Evolutionary conservation across 441 rosid genomes (phyloP).

Genomic region (Gossypium davidsonii): DNA sequence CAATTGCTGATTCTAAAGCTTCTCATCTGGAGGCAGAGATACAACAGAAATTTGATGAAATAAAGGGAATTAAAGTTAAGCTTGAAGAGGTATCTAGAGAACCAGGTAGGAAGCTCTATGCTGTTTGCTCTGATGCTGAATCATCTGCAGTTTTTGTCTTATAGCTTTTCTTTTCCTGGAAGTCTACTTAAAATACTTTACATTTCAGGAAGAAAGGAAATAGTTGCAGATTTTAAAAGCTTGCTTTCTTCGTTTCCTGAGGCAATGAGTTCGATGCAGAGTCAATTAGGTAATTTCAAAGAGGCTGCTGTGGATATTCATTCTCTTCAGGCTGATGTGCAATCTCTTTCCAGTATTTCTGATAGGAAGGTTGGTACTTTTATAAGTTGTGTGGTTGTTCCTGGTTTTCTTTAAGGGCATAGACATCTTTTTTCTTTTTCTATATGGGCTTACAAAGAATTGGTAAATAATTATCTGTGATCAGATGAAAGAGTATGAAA

Average conservation of each 20-base stretch:
- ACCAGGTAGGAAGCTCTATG: conserved; percentile 46
- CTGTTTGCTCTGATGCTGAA: conserved; percentile 15
- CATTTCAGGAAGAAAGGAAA: conserved; percentile 76
- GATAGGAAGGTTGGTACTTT: conserved; percentile 61
- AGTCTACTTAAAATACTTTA: conserved; percentile 25
- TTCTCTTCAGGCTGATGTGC: conserved; percentile 75
- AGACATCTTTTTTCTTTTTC: conserved; percentile 17
- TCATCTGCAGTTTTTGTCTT: background rate
- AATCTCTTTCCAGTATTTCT: conserved; percentile 60
- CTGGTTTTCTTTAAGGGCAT: conserved; percentile 21
- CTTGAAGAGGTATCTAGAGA: conserved; percentile 67
- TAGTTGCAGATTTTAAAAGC: conserved; percentile 76
- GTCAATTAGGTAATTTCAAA: conserved; percentile 62
- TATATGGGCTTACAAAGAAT: background rate
- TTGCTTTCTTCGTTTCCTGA: conserved; percentile 84
- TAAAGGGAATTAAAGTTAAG: conserved; percentile 44
- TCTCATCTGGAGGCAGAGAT: conserved; percentile 58
- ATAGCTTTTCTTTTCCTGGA: background rate
- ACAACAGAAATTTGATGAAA: conserved; percentile 59
- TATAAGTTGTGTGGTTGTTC: conserved; percentile 1
- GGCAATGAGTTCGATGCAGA: conserved; percentile 83
- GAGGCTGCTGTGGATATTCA: conserved; percentile 73
- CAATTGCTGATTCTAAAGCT: conserved; percentile 59
- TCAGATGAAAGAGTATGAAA: conserved; percentile 69
- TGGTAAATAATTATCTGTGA: conserved; percentile 15